These are phyloP conservation scores for Euphorbia celastroides DNA, from an alignment of 441 rosid genomes.

Conservation along the genomic window DNA sequence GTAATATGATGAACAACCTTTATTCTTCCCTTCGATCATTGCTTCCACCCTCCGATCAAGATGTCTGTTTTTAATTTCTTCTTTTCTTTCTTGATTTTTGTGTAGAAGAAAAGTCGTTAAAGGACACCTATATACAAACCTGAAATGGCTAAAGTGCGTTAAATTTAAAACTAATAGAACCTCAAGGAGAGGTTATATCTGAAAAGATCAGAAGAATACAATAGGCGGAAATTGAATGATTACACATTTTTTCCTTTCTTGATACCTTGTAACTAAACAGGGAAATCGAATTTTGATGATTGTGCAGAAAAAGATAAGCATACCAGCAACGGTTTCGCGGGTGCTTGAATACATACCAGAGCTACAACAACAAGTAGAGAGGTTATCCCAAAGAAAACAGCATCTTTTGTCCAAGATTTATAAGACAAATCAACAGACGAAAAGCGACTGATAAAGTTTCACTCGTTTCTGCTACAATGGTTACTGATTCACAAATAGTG, in stretches of 20 bases:
- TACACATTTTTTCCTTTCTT: too few relatives aligned
- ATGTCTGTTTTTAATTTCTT: conserved; percentile 30
- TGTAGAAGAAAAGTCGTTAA: too few relatives aligned
- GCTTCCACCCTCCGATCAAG: conserved; percentile 47
- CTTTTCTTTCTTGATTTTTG: too few relatives aligned
- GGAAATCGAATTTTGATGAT: neutral
- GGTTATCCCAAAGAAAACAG: conserved; percentile 34
- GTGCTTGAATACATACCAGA: conserved; percentile 54
- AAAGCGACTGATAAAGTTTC: neutral
- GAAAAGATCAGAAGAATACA: too few relatives aligned
- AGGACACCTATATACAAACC: too few relatives aligned
- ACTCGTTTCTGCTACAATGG: conserved; percentile 34
- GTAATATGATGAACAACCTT: conserved; percentile 51
- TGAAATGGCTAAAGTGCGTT: too few relatives aligned
- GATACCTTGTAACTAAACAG: too few relatives aligned
- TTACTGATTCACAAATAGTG: conserved; percentile 35
- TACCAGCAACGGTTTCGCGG: conserved; percentile 45
- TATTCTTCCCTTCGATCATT: conserved; percentile 55
- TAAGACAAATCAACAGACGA: conserved; percentile 10
- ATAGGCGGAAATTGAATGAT: too few relatives aligned
- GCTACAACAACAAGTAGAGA: conserved; percentile 42
- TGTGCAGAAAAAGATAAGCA: conserved; percentile 49
- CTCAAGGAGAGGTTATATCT: too few relatives aligned
- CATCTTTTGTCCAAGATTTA: conserved; percentile 29
- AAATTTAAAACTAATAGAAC: too few relatives aligned